Evolutionary conservation across 495 filamentous ascomycete genomes (phyloP), one percentile per base, ranked within the genome.

Genomic region (Podospora pseudoanserina): DNA sequence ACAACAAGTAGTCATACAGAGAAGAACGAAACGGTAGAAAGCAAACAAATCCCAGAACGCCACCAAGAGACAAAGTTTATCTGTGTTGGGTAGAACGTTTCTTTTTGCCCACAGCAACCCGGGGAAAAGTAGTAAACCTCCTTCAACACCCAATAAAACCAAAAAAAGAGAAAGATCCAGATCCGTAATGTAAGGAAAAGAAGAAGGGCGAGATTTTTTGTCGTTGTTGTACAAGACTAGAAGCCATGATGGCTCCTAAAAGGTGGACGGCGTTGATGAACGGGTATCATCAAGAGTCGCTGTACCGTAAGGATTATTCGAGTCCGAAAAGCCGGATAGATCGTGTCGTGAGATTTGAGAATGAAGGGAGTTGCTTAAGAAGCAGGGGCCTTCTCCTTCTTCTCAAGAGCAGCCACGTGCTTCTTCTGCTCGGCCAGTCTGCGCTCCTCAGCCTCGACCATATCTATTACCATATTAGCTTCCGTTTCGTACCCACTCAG

Each of bases 391-490:
- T 62, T 39, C 18, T 13, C 65, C 64, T 65, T 30, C 53, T 63
- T 66, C 34, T 39, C 61, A 5, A 63, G 28, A 6, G 39, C 56
- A 18, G 67, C 70, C 18, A 74, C 81, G 44, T 79, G 72, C 71
- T 82, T 75, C 76, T 89, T 86, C 75, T 86, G 85, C 32, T 81
- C 81, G 34, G 81, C 86, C 55, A 92, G 74, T 34, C 88, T 82
- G 73, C 84, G 81, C 85, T 93, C 91, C 83, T 93, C 91, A 58
- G 89, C 84, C 67, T 83, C 89, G 67, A 93, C 90, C 90, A 92
- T 93, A 71, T 92, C 84, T 86, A 60, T 4, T 18, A n/a, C 64
- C n/a, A 58, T n/a, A 71, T 76, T 65, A 72, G 72, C 23, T 23
- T 23, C 23, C 23, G 23, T 23, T 23, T 2, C 23, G 23, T 23